phyloP scores from a whole-genome alignment of 345 rosid genomes.

The Schrenkiella parvula region DNA sequence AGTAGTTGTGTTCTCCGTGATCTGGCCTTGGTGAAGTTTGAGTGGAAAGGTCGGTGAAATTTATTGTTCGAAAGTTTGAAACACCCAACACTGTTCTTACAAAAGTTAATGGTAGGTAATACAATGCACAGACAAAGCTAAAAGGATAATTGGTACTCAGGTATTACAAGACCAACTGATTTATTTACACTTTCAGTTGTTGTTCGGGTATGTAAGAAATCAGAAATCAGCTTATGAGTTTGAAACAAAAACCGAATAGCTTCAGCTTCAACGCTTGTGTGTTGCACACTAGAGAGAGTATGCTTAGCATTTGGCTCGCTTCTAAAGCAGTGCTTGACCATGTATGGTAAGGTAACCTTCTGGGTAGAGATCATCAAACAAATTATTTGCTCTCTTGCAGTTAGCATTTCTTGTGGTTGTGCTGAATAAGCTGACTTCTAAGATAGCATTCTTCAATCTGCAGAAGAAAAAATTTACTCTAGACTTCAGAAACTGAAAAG shows the following conservation, averaged over 20 bases:
- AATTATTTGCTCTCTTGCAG: background rate
- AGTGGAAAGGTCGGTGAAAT: too few species aligned
- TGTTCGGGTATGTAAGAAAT: background rate
- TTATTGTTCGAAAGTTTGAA: background rate
- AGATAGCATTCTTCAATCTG: constrained; percentile 82
- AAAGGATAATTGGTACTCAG: background rate
- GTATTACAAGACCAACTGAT: constrained; percentile 3
- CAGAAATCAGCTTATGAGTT: background rate
- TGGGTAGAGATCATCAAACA: background rate
- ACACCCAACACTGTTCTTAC: too few species aligned
- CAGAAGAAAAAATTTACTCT: background rate
- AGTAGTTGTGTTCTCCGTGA: too few species aligned
- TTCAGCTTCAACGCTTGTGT: background rate
- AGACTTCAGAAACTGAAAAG: background rate
- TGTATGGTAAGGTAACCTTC: background rate
- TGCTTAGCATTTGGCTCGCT: background rate
- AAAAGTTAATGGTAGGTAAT: too few species aligned
- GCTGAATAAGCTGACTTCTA: constrained; percentile 60
- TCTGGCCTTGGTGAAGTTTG: too few species aligned
- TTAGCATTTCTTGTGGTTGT: constrained; percentile 19
- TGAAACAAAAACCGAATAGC: constrained; percentile 1
- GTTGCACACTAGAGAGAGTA: background rate
- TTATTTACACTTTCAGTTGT: background rate
- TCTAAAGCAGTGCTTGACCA: background rate
- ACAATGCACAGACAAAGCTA: background rate